Conservation (phyloP, 805 yeast genomes). For the Grigorovia yakushimaensis region DNA sequence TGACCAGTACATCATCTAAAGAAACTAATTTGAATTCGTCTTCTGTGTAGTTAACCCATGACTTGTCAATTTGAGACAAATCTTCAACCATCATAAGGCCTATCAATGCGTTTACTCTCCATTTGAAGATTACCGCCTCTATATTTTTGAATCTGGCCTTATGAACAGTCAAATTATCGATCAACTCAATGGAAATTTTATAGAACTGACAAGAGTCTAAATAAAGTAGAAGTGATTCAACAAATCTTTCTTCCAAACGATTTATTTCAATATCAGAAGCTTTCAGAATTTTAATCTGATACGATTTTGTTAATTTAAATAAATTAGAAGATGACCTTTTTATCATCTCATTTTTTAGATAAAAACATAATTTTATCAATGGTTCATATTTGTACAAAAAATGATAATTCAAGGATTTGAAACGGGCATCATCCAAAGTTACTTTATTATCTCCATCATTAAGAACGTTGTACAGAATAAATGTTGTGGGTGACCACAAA, state of each 20-base stretch:
- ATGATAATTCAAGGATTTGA: slow-evolving; percentile 8
- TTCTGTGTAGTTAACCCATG: neutral
- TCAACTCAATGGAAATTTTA: slow-evolving; percentile 12
- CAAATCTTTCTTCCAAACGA: slow-evolving; percentile 17
- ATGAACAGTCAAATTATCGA: neutral
- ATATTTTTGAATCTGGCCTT: neutral
- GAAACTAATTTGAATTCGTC: neutral
- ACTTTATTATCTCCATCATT: neutral
- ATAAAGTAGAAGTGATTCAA: slow-evolving; percentile 17
- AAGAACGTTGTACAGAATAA: neutral
- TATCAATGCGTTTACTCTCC: neutral
- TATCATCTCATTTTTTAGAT: slow-evolving; percentile 28
- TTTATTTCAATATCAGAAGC: slow-evolving; percentile 5
- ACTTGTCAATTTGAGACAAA: neutral
- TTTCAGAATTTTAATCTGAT: slow-evolving; percentile 26
- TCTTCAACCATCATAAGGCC: neutral
- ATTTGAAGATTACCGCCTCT: slow-evolving; percentile 3
- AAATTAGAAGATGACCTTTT: slow-evolving; percentile 26
- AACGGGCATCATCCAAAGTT: neutral
- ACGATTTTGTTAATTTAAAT: slow-evolving; percentile 23
- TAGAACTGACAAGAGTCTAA: slow-evolving; percentile 20
- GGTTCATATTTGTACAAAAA: slow-evolving; percentile 21
- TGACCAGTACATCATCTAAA: neutral
- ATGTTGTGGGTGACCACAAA: neutral
- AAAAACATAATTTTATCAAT: slow-evolving; percentile 28